A percentile compares a stretch with the other conserved stretches of the same genome.
Evolutionary conservation across 306 rosid species (phyloP).

Genomic region (Canavalia gladiata): DNA sequence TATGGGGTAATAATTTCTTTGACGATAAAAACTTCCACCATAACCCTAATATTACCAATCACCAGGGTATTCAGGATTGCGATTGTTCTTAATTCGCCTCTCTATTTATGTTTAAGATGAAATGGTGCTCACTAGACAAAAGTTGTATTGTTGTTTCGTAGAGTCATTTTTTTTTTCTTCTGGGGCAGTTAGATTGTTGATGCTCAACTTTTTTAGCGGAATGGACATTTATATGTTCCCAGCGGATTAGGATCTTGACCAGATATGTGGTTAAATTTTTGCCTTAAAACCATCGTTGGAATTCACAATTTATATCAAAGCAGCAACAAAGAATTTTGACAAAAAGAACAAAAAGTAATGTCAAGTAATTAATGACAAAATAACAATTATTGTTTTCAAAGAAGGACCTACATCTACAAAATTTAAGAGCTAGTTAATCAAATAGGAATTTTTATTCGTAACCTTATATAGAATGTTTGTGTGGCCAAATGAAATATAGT

Average conservation of each 20-base stretch:
- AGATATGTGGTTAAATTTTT: neutral
- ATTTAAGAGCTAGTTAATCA: neutral
- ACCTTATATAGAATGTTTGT: neutral
- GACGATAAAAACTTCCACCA: neutral
- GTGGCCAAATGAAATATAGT: too few species aligned
- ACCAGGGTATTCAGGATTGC: neutral
- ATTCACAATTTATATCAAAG: neutral
- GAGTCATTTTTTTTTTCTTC: neutral
- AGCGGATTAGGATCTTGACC: constrained; percentile 51
- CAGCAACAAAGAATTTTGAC: neutral
- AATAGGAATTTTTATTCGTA: neutral
- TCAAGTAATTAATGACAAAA: neutral
- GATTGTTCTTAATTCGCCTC: neutral
- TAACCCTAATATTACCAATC: neutral
- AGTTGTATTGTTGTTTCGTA: neutral
- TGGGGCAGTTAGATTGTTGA: neutral
- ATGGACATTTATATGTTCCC: neutral
- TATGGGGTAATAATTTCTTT: neutral
- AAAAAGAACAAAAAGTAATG: neutral
- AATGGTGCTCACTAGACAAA: neutral
- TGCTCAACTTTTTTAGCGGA: neutral
- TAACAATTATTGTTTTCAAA: neutral
- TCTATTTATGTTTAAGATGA: neutral
- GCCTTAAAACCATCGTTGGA: neutral
- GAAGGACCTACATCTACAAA: neutral